Evolutionary conservation across 2,329 filamentous ascomycete species (phyloP), one percentile per base, ranked within the genome.

Genomic region (Escovopsis sp.): DNA sequence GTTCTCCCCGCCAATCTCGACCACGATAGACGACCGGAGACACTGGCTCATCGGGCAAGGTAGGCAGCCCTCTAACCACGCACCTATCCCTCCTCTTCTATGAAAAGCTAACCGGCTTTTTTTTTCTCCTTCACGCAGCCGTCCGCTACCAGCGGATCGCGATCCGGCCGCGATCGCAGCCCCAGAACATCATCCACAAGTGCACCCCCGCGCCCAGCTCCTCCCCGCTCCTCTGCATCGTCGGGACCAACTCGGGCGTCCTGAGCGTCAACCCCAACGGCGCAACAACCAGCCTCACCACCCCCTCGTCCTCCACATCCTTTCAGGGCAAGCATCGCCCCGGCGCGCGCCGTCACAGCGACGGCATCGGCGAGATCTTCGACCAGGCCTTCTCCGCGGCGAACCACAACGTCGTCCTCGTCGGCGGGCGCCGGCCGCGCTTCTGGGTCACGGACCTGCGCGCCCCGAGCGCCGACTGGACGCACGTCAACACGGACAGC

Each of bases 231-330:
- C 48, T 66, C 33, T 73, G 68, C 51, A 56, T 68, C 5, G 53
- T 72, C 35, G 72, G 70, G 35, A 68, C 70, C 1, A 67, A 58
- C 48, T 51, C 53, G 2, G 72, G 71, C n/a, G 57, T 76, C 6
- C 42, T 69, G 11, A 51, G 55, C 15, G 55, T 67, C 14, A 48
- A 56, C 29, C 45, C 50, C 31, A 48, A 60, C 44, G 53, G 57
- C 36, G 48, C 49, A 2, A 52, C 63, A 24, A 45, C 48, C 3
- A 65, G 60, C 58, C 47, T 66, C 27, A 54, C 57, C 1, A 58
- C 55, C 11, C 12, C 34, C 12, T 14, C 15, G 6, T 14, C 35
- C 0, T 35, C 40, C n/a, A 25, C 29, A 12, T 10, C 37, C 24
- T 31, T 37, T 33, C 36, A 25, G 16, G 9, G 14, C 16, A 25